Base-by-base conservation (phyloP, 2,329 filamentous ascomycete genomes). In the Neonectria sp. region DNA sequence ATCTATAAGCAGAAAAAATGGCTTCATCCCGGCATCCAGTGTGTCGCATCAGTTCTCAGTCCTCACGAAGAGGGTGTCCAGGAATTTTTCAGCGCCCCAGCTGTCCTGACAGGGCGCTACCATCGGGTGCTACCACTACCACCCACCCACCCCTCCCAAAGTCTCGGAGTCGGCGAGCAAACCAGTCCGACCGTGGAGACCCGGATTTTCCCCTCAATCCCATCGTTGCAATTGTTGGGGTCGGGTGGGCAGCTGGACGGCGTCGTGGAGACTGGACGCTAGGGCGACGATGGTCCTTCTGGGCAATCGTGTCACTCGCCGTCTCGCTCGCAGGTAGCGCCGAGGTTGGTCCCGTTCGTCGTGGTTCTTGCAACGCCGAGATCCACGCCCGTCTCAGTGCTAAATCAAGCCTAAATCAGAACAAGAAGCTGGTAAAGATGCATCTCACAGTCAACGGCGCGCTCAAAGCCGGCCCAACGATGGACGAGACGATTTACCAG, bases 91-190 rank as follows among this genome's bases (percentile, higher is more conserved):
- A 33, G 29, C 49, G 49, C 17, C 37, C 51, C 33, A 21, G 11
- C 12, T 37, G 29, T 31, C 46, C 49, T 52, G 57, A 45, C 40
- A 45, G 17, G 29, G 49, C 29, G 49, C 29, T 35, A 21, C 49
- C n/a, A 31, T 53, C 31, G 29, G 48, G 45, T 57, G 53, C 31
- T 52, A 24, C 51, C 37, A 40, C 29, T 56, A 40, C 40, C 43
- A 45, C 43, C 40, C n/a, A 24, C n/a, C n/a, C n/a, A 46, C 46
- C 37, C 48, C 21, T 43, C 8, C 31, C 43, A 37, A 24, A 12
- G n/a, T 60, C 49, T 63, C 64, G 64, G 64, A 40, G 64, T 63
- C 64, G 58, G 61, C 64, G 64, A 67, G 15, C 35, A 63, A 51
- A 51, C 51, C 40, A 55, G 43, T 49, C 46, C 27, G 21, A 52